Conservation (phyloP, 768 basidiomycete species). For the Pleurotus tuber-regium region DNA sequence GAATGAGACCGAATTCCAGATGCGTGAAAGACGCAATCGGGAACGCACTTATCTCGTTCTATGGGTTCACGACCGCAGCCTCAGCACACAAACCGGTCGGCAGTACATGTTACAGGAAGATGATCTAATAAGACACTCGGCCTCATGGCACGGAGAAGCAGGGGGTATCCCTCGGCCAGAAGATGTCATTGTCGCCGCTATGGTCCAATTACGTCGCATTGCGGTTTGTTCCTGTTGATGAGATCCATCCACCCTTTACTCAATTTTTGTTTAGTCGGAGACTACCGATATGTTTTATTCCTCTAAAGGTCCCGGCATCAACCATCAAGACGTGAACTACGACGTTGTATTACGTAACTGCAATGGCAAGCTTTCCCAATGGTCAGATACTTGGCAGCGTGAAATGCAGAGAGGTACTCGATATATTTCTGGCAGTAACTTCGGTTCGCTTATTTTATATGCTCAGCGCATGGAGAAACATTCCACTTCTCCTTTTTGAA, state of each 20-base stretch:
- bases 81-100: conserved; percentile 83
- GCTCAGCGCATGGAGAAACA: conserved; percentile 61
- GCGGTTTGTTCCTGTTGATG: conserved; percentile 49
- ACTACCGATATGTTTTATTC: conserved; percentile 72
- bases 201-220: conserved; percentile 74
- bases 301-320: conserved; percentile 41
- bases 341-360: conserved; percentile 70
- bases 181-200: conserved; percentile 78
- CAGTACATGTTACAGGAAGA: conserved; percentile 91
- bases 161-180: conserved; percentile 60
- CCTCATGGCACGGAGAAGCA: conserved; percentile 67
- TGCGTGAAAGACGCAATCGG: conserved; percentile 75
- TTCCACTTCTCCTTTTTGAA: conserved; percentile 77
- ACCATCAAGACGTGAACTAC: conserved; percentile 65
- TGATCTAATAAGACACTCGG: conserved; percentile 68
- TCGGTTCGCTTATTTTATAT: conserved; percentile 15
- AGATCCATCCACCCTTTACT: background rate
- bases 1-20: conserved; percentile 63
- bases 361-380: conserved; percentile 69
- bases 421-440: conserved; percentile 1
- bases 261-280: conserved; percentile 50
- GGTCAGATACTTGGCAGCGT: conserved; percentile 69
- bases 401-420: conserved; percentile 68
- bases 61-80: conserved; percentile 82
- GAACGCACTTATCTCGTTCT: conserved; percentile 86